Evolutionary conservation across 2,329 filamentous ascomycete species (phyloP).

Genomic region (Chalaropsis ovoidea): DNA sequence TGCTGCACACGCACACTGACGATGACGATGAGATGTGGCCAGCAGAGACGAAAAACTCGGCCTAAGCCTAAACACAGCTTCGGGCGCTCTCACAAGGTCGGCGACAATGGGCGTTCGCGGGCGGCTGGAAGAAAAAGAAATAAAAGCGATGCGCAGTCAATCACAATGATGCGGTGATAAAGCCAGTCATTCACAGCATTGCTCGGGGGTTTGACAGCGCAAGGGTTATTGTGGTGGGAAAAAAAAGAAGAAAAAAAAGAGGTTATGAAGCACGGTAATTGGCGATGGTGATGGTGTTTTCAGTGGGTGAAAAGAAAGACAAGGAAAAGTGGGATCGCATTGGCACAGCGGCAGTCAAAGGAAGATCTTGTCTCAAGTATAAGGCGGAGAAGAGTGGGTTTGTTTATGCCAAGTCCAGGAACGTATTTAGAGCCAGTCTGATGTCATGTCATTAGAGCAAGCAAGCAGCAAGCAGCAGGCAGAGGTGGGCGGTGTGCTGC

Average conservation of each 20-base stretch:
- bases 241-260: not conserved
- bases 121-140: not conserved
- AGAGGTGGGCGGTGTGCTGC: no score
- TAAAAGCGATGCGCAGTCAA: not conserved
- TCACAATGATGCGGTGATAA: no score
- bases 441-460: conserved; percentile 1
- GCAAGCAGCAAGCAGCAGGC: not conserved
- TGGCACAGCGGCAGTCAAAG: not conserved
- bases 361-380: conserved; percentile 4
- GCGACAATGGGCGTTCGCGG: not conserved
- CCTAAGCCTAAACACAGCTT: not conserved
- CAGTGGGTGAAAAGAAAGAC: conserved; percentile 1
- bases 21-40: not conserved
- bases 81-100: no score
- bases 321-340: not conserved
- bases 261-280: not conserved
- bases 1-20: not conserved
- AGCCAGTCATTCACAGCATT: not conserved
- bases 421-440: not conserved
- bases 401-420: not conserved
- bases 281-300: not conserved
- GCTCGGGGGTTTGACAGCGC: not conserved
- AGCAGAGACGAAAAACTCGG: not conserved
- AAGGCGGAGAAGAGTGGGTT: conserved; percentile 14
- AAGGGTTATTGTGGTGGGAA: not conserved